These are phyloP conservation scores for Suhomyces xylopsoci DNA, from an alignment of 805 yeast genomes.

Conservation along the genomic window DNA sequence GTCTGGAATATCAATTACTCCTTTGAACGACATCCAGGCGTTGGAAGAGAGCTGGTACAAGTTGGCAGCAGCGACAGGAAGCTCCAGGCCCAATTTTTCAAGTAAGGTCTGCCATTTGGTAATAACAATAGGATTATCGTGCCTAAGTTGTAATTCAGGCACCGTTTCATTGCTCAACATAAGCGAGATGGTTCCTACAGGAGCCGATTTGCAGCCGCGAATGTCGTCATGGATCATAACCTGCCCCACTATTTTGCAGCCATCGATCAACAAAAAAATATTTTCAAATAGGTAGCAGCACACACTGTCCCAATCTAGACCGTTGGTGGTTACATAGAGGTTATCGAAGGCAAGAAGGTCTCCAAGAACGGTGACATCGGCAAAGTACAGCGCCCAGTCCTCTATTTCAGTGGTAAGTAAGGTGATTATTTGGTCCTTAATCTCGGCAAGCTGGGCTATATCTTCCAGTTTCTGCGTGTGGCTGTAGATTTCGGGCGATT, in stretches of 20 bases:
- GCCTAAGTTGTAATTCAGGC: conserved; percentile 43
- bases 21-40: conserved; percentile 44
- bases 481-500: conserved; percentile 18
- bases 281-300: conserved; percentile 32
- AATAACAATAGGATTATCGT: conserved; percentile 26
- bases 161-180: conserved; percentile 38
- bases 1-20: conserved; percentile 30
- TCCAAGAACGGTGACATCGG: conserved; percentile 14
- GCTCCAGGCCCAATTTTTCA: conserved; percentile 11
- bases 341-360: conserved; percentile 39
- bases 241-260: conserved; percentile 36
- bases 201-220: conserved; percentile 15
- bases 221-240: conserved; percentile 37
- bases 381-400: conserved; percentile 8
- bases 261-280: conserved; percentile 24
- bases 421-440: not conserved
- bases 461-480: not conserved
- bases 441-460: not conserved
- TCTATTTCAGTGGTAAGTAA: not conserved
- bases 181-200: conserved; percentile 23
- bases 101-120: conserved; percentile 42
- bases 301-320: conserved; percentile 39
- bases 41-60: conserved; percentile 50
- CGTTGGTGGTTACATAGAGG: conserved; percentile 42
- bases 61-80: conserved; percentile 6